phyloP scores from a whole-genome alignment of 805 yeast genomes.

The Clavispora fructus region DNA sequence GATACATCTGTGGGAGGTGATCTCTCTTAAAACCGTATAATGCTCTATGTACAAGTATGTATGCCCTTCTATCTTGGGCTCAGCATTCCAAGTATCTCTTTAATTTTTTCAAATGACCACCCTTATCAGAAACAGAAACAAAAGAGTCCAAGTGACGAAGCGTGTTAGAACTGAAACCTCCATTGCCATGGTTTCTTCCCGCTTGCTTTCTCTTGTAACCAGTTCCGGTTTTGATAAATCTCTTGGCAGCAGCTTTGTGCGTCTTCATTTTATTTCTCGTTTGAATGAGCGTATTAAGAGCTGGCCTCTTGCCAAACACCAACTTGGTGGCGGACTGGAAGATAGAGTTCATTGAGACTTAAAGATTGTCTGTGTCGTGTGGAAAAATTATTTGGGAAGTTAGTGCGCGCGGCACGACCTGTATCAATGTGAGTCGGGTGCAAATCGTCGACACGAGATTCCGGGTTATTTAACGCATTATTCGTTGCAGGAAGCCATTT shows the following conservation, averaged over 20 bases:
- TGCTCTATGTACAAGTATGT: constrained; percentile 2
- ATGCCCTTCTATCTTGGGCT: background rate
- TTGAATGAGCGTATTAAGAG: constrained; percentile 25
- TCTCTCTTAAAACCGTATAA: background rate
- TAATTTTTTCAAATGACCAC: constrained; percentile 56
- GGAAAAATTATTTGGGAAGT: constrained; percentile 1
- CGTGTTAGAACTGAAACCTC: constrained; percentile 70
- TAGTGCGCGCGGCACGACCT: background rate
- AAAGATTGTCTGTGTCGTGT: background rate
- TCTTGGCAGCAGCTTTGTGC: constrained; percentile 80
- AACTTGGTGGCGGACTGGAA: constrained; percentile 13
- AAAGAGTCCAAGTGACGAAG: constrained; percentile 57
- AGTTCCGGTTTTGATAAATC: constrained; percentile 73
- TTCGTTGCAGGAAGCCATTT: too few relatives aligned
- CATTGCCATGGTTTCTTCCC: constrained; percentile 90
- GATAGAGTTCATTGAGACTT: constrained; percentile 12
- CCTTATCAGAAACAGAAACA: constrained; percentile 44
- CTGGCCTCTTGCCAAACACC: constrained; percentile 16
- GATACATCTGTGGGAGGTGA: too few relatives aligned
- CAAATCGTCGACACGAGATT: background rate
- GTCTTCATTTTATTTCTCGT: constrained; percentile 58
- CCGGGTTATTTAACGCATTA: background rate
- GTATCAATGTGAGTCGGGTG: background rate
- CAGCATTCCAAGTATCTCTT: constrained; percentile 39
- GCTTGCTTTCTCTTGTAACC: constrained; percentile 57